A percentile compares a stretch with the other conserved stretches of the same genome.
Evolutionary conservation across 129 eudicot genomes (phyloP).

Genomic region (Tagetes erecta): DNA sequence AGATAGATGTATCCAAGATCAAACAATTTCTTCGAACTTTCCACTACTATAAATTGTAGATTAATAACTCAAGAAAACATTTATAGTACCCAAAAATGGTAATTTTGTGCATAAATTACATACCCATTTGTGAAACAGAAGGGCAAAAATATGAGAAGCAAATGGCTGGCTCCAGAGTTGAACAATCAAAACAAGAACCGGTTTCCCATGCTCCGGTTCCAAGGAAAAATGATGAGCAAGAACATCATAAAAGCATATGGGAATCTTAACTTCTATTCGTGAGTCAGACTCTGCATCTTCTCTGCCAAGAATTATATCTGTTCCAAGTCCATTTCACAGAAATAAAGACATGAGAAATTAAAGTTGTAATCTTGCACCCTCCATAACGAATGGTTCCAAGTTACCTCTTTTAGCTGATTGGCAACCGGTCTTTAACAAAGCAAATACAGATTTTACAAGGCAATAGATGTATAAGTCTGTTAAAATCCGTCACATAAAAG

Average conservation of each 20-base stretch:
- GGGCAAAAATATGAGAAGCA: constrained; percentile 82
- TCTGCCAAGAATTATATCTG: constrained; percentile 78
- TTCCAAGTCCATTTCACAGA: constrained; percentile 33
- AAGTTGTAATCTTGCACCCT: not conserved
- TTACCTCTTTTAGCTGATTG: constrained; percentile 3
- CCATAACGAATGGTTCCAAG: not conserved
- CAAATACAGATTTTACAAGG: not conserved
- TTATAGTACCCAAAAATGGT: not conserved
- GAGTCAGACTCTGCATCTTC: constrained; percentile 40
- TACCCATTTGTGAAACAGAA: constrained; percentile 75
- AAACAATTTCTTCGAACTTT: not conserved
- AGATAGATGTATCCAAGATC: constrained; percentile 3
- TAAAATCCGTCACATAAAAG: not conserved
- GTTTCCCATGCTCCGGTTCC: constrained; percentile 66
- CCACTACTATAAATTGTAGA: no score
- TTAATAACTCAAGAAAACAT: not conserved
- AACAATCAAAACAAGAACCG: constrained; percentile 80
- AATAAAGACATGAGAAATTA: not conserved
- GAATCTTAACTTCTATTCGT: constrained; percentile 45
- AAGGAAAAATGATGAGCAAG: constrained; percentile 85
- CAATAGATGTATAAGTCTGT: not conserved
- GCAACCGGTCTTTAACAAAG: not conserved
- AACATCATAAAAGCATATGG: constrained; percentile 80
- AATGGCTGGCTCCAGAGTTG: constrained; percentile 94
- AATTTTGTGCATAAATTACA: not conserved